Evolutionary conservation across 805 yeast species (phyloP), one percentile per base, ranked within the genome.

Genomic region (Pichia sporocuriosa): DNA sequence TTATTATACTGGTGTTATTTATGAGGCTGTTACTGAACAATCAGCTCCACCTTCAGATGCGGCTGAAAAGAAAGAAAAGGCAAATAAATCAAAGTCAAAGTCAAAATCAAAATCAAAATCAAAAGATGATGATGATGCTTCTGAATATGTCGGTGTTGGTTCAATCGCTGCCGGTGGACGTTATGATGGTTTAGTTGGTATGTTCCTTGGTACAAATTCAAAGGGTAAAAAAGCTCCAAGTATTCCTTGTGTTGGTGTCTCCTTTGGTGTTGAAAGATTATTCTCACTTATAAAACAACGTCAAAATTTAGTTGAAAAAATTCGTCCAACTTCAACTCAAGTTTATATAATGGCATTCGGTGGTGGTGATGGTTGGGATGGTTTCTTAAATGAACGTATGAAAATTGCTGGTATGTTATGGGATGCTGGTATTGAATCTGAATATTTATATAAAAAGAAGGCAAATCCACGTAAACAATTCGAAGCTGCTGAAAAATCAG

Each of bases 91-190:
- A 17, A 53, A 44, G 63, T 57, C 47, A 19, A 50, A 53, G 37
- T 42, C 35, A 29, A 17, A 27, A 22, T 31, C 33, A 24, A 35
- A 27, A 12, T 7, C 29, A 26, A 26, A 35, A 28, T 16, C 35
- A 17, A 37, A 37, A 29, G 42, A 34, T 31, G 90, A 76, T 39
- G 96, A 87, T 51, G 97, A 93, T 63, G 96, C 96, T 43, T 84
- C 95, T 40, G 97, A 86, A 50, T 87, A 84, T 54, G 97, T 93
- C 41, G 98, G 98, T 54, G 96, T 90, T 32, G 98, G 98, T 27
- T 93, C 98, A 6, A 88, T 93, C 57, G 96, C 96, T 39, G 98
- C 96, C 37, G 98, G 98, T 67, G 98, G 98, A 50, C 85, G 98
- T 65, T 93, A 93, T 65, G 98, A 93, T 64, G 83, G 84, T 56